Evolutionary conservation across 225 moss, liverwort and hornwort species (phyloP).

Genomic region (Climacium dendroides): DNA sequence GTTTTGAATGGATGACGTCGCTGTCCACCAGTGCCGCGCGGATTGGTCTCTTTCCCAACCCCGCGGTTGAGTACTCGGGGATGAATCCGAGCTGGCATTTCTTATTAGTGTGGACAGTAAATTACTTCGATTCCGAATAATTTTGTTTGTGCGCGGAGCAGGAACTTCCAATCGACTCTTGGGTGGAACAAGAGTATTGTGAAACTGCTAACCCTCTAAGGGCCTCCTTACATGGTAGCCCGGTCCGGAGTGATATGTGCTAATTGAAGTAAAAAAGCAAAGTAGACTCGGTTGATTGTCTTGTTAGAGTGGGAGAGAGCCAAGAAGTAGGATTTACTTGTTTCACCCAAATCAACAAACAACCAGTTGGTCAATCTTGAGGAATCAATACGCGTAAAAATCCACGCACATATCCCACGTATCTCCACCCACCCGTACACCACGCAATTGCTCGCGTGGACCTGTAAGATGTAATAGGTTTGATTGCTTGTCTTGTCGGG

Average conservation of each 20-base stretch:
- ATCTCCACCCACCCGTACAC: too few relatives aligned
- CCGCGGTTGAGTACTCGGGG: not conserved
- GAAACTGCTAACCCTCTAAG: not conserved
- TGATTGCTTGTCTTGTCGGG: too few relatives aligned
- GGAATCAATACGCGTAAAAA: too few relatives aligned
- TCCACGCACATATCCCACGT: too few relatives aligned
- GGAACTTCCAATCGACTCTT: too few relatives aligned
- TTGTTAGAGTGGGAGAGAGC: fast-evolving
- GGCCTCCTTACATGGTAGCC: not conserved
- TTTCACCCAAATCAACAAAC: too few relatives aligned
- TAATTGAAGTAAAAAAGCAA: too few relatives aligned
- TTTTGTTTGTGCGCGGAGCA: not conserved
- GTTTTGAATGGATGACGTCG: not conserved
- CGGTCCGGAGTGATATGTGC: not conserved
- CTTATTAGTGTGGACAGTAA: not conserved
- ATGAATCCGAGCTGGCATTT: not conserved
- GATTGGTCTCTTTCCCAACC: not conserved
- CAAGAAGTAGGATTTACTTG: fast-evolving
- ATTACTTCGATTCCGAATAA: not conserved
- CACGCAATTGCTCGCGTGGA: too few relatives aligned
- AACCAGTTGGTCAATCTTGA: too few relatives aligned
- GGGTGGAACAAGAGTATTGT: not conserved
- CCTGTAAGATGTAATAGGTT: too few relatives aligned
- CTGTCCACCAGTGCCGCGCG: not conserved
- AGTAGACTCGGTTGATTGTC: fast-evolving